A percentile compares a stretch with the other conserved stretches of the same genome.
Evolutionary conservation across 2,329 filamentous ascomycete genomes (phyloP).

Genomic region (Nigrospora sphaerica): DNA sequence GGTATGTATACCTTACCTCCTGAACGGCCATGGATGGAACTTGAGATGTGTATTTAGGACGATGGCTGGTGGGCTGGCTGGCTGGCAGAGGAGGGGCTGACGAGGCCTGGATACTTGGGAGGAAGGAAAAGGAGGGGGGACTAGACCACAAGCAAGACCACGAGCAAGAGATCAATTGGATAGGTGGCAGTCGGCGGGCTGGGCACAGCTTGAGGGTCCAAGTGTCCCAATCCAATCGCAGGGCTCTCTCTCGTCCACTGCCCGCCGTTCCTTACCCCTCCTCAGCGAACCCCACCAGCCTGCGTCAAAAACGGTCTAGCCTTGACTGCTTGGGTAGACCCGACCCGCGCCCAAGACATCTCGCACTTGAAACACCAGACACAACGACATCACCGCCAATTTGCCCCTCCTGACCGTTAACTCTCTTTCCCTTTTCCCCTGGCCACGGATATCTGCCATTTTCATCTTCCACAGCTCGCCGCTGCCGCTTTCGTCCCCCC

Average conservation of each 20-base stretch:
- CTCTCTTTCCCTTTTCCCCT: conserved; percentile 3
- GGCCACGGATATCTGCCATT: neutral
- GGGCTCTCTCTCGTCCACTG: neutral
- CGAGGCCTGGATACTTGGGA: too few relatives aligned
- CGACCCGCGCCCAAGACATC: conserved; percentile 1
- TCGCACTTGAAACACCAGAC: neutral
- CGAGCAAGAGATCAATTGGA: too few relatives aligned
- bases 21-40: too few relatives aligned
- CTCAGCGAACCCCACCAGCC: neutral
- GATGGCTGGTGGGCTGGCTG: too few relatives aligned
- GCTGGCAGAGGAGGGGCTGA: too few relatives aligned
- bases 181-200: too few relatives aligned
- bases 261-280: neutral
- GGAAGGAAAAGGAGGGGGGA: too few relatives aligned
- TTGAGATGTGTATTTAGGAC: too few relatives aligned
- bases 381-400: conserved; percentile 20
- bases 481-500: neutral
- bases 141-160: too few relatives aligned
- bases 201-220: too few relatives aligned
- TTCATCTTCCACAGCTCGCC: neutral
- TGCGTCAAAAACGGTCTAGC: conserved; percentile 2
- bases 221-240: neutral
- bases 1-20: too few relatives aligned
- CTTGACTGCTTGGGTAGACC: neutral
- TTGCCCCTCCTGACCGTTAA: conserved; percentile 9